Evolutionary conservation across 371 early-diverging fungal species (phyloP).

Genomic region (Lichtheimia ramosa): DNA sequence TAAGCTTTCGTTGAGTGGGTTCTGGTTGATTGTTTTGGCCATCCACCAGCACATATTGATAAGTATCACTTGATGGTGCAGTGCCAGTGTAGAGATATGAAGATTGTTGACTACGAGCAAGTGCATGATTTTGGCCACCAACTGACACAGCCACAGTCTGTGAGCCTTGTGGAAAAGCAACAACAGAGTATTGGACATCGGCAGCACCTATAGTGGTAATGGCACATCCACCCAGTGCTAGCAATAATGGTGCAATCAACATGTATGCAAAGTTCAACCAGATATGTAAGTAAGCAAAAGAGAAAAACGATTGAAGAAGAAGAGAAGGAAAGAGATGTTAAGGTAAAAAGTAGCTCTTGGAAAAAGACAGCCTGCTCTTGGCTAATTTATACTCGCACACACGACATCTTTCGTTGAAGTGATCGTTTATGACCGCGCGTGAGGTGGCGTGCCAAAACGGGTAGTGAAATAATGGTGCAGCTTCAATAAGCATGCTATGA

Average conservation of each 20-base stretch:
- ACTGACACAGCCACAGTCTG: conserved; percentile 33
- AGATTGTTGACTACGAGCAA: conserved; percentile 14
- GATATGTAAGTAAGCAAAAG: neutral
- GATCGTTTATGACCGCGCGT: neutral
- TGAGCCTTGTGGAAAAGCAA: conserved; percentile 31
- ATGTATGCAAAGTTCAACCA: neutral
- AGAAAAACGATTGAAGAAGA: neutral
- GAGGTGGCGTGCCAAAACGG: conserved; percentile 5
- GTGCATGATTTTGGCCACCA: conserved; percentile 23
- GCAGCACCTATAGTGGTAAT: conserved; percentile 14
- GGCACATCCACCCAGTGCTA: neutral
- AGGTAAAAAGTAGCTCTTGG: neutral
- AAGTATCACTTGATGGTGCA: conserved; percentile 31
- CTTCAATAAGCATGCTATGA: neutral
- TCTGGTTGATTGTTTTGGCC: conserved; percentile 18
- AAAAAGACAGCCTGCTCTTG: neutral
- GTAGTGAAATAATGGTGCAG: neutral
- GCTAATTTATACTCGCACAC: neutral
- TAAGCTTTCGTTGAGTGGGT: conserved; percentile 27
- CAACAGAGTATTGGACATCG: conserved; percentile 36
- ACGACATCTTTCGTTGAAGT: neutral
- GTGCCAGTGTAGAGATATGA: conserved; percentile 32
- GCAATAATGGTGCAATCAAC: neutral
- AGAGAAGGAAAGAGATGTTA: neutral
- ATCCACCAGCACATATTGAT: conserved; percentile 28